These are phyloP conservation scores for Pyrus betulifolia DNA, from an alignment of 306 rosid genomes.

Conservation along the genomic window DNA sequence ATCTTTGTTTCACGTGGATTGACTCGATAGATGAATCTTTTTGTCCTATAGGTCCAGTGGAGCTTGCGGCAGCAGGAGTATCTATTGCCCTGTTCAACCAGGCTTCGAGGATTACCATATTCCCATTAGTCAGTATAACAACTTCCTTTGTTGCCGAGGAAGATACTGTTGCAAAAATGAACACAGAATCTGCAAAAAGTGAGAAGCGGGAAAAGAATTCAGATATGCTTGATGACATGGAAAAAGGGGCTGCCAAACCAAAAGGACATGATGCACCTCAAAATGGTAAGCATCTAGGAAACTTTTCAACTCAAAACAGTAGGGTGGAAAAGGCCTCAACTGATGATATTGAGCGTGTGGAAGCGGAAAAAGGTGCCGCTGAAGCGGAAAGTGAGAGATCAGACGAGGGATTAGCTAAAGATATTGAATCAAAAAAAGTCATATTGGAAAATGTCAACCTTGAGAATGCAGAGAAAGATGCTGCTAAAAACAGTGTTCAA, in stretches of 20 bases:
- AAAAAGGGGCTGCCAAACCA: constrained; percentile 33
- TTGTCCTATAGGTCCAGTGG: constrained; percentile 59
- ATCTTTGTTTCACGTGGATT: background rate
- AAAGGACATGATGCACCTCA: background rate
- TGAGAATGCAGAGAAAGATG: background rate
- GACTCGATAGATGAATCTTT: background rate
- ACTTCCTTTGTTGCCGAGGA: constrained; percentile 98
- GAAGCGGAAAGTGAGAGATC: background rate
- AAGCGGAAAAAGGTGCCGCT: constrained; percentile 15
- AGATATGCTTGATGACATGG: constrained; percentile 37
- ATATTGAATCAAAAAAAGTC: background rate
- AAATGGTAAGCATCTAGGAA: background rate
- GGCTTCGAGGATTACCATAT: constrained; percentile 91
- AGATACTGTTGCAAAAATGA: constrained; percentile 46
- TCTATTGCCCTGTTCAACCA: constrained; percentile 89
- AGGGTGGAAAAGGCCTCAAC: constrained; percentile 3
- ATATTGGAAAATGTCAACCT: background rate
- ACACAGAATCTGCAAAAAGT: constrained; percentile 23
- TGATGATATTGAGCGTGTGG: background rate
- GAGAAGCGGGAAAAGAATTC: background rate
- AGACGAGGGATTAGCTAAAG: background rate
- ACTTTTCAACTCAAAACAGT: background rate
- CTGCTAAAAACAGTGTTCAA: background rate
- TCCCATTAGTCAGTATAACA: constrained; percentile 89
- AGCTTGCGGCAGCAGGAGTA: constrained; percentile 93